Base-by-base conservation (phyloP, 1,284 basidiomycete species). In the Termitomyces sp. region DNA sequence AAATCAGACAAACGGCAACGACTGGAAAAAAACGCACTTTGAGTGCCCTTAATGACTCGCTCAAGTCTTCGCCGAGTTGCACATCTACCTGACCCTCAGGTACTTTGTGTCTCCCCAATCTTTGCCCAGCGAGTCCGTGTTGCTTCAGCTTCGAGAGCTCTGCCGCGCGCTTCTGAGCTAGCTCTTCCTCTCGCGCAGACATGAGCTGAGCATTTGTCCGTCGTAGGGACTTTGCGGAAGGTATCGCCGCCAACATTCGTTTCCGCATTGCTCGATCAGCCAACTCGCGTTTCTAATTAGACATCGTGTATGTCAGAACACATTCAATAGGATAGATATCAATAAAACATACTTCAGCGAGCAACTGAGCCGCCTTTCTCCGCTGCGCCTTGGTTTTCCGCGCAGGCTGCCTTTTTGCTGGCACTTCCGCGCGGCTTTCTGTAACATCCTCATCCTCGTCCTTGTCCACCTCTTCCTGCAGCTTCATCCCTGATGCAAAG, bases 61-160 rank as follows among this genome's bases (percentile, higher is more conserved):
- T 88, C 39, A 98, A 71, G 65, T 98, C 94, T 62, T 98, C 94
- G 5, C 91, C 92, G 0, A 96, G 80, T 70, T 98, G 95, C 13
- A 98, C 94, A 47, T 89, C 87, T 7, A 94, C 78, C 24, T 80
- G 75, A 6, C 75, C 78, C 61, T 84, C 82, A 1, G 82, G 83
- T 0, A 97, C 88, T 44, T 80, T 76, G 64, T 92, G 83, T 70
- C 87, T 92, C 24, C 94, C 88, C 6, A 96, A 61, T 67, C 80
- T 81, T 69, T 83, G 73, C 36, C 84, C 91, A 42, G 73, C 81
- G 15, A 93, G 67, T 3, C 89, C 88, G 24, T 62, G 66, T 38
- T 74, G 65, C 57, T 72, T 75, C 36, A 83, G 66, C 59, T 76
- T 80, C 56, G 80, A 66, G 19, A 57, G 50, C 38, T 65, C 40